These are phyloP conservation scores for Nemania diffusa DNA, from an alignment of 2,329 filamentous ascomycete species.

Conservation along the genomic window DNA sequence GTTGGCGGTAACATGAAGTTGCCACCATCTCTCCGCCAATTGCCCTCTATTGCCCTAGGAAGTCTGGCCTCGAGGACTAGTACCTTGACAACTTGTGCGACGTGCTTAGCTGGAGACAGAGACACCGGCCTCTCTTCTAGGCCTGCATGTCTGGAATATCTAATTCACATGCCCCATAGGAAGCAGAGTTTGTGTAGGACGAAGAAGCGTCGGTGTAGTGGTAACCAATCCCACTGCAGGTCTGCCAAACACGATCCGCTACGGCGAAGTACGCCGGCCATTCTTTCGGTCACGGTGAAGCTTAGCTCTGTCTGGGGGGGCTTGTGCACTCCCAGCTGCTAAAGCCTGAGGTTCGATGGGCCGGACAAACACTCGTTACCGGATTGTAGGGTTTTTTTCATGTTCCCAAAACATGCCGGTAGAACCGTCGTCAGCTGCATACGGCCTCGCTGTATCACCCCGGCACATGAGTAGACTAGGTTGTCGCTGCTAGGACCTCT, in stretches of 20 bases:
- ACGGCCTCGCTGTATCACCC: slow-evolving; percentile 22
- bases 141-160: slow-evolving; percentile 39
- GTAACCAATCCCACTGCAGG: slow-evolving; percentile 37
- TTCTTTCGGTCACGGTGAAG: slow-evolving; percentile 37
- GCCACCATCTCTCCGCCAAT: neutral
- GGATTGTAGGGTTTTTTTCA: slow-evolving; percentile 11
- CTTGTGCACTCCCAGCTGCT: slow-evolving; percentile 35
- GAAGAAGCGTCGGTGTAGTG: slow-evolving; percentile 39
- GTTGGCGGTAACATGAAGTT: neutral
- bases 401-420: neutral
- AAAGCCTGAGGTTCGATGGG: slow-evolving; percentile 17
- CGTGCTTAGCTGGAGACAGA: slow-evolving; percentile 33
- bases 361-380: slow-evolving; percentile 21
- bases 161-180: slow-evolving; percentile 40
- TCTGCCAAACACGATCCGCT: slow-evolving; percentile 35
- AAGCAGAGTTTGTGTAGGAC: slow-evolving; percentile 47
- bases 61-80: neutral
- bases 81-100: slow-evolving; percentile 23
- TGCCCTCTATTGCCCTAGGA: neutral
- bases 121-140: slow-evolving; percentile 32
- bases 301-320: slow-evolving; percentile 36
- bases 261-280: slow-evolving; percentile 37
- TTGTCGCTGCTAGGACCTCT: slow-evolving; percentile 13
- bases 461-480: slow-evolving; percentile 15
- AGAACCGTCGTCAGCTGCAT: slow-evolving; percentile 22